Base-by-base conservation (phyloP, 179 eudicot species). In the Sideroxylon spinosum region DNA sequence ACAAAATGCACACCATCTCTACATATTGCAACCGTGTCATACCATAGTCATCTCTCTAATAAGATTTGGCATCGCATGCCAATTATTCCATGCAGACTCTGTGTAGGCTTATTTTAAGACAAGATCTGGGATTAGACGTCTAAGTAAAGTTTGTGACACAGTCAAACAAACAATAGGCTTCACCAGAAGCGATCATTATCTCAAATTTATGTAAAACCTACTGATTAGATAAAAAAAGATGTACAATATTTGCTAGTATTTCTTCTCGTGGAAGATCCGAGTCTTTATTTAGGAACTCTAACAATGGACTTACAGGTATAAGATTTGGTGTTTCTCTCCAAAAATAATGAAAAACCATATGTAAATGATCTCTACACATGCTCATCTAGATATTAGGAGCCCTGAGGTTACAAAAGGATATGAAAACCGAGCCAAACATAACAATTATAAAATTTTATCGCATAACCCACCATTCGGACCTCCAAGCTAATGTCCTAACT, bases 91-190 rank as follows among this genome's bases (percentile, higher is more conserved):
- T 14, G 5, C 74, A 23, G 56, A 13, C 20, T 14, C 9, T 22
- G 5, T 17, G 29, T 71, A 71, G 3, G n/a, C 22, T 49, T 16
- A 20, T 16, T 25, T 72, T n/a, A 26, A 53, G 22, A 25, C 50
- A 56, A 73, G 65, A 73, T 4, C 52, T n/a, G 22, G 25, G 65
- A 73, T 55, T 57, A 19, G 25, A 28, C 76, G 50, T 73, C 25
- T 17, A 32, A 9, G 48, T 73, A 17, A 57, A 56, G 66, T 49
- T 26, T 70, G 56, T 48, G 32, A 37, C 5, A 37, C 44, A 37
- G 4, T 37, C 5, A 71, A 4, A 50, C 19, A 25, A 50, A 17
- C 32, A 14, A 53, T 52, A 71, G 46, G 62, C 62, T 73, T 56
- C 17, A 29, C 50, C 46, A 8, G 37, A 71, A 22, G 22, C 37